Conservation (phyloP, 176 grass and related monocot genomes). For the Eremochloa ophiuroides region DNA sequence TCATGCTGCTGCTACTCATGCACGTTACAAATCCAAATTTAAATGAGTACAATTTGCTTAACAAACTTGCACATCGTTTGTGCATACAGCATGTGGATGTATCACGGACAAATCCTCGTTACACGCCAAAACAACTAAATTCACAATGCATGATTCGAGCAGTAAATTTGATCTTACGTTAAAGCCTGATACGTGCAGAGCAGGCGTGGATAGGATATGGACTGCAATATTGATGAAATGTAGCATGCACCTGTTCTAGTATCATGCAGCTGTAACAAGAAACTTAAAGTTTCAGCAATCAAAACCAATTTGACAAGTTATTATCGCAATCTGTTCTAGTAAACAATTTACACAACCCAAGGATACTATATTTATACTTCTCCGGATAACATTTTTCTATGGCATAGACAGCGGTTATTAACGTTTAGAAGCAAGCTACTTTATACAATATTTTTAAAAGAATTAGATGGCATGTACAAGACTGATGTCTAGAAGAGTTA, state of each 20-base stretch:
- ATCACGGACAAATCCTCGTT: neutral
- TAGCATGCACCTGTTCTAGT: no score
- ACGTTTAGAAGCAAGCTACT: conserved; percentile 4
- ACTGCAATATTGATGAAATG: no score
- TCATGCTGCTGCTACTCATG: neutral
- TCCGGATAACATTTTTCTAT: conserved; percentile 1
- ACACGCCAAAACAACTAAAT: no score
- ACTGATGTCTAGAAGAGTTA: neutral
- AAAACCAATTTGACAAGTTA: conserved; percentile 7
- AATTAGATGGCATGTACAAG: neutral
- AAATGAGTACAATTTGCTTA: neutral
- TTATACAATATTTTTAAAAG: neutral
- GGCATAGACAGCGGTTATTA: neutral
- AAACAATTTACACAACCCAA: neutral
- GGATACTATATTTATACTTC: neutral
- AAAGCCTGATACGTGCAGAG: no score
- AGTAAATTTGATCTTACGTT: no score
- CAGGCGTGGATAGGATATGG: no score
- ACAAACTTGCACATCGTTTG: neutral
- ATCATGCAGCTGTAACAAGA: no score
- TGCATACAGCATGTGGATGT: conserved; percentile 1
- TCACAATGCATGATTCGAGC: no score
- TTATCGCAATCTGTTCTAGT: neutral
- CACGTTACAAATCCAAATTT: conserved; percentile 4
- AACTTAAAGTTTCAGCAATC: neutral